phyloP scores from a whole-genome alignment of 2,329 filamentous ascomycete species.

The Nigrospora osmanthi region DNA sequence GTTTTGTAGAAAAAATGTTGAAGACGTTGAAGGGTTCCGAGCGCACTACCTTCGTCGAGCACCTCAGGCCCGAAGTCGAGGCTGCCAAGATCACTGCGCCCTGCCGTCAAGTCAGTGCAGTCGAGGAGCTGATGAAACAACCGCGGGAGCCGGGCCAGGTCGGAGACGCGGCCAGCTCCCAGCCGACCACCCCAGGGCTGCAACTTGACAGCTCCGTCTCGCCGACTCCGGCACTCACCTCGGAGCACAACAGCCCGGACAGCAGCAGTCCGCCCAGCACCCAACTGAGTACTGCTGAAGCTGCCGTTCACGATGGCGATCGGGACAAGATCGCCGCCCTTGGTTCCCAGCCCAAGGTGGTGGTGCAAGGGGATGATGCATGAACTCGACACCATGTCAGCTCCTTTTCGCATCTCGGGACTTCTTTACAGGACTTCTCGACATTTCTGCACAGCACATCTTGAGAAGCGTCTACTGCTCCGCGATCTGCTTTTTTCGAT shows the following conservation, averaged over 20 bases:
- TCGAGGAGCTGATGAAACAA: constrained; percentile 20
- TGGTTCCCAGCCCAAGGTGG: constrained; percentile 4
- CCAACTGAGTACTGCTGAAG: constrained; percentile 34
- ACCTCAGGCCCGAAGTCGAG: constrained; percentile 1
- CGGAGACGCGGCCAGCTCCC: constrained; percentile 8
- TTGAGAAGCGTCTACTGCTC: not conserved
- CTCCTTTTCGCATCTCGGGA: not conserved
- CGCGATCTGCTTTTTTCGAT: not conserved
- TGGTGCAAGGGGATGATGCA: constrained; percentile 7
- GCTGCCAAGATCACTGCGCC: constrained; percentile 2
- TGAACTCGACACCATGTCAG: not conserved
- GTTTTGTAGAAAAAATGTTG: constrained; percentile 66
- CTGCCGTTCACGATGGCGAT: not conserved
- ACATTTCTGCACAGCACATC: not conserved
- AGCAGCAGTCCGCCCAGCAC: constrained; percentile 60
- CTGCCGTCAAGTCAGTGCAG: constrained; percentile 1
- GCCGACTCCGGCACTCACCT: constrained; percentile 60
- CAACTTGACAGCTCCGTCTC: constrained; percentile 43
- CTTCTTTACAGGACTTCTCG: constrained; percentile 19
- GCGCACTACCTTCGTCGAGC: constrained; percentile 38
- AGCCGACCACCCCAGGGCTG: constrained; percentile 27
- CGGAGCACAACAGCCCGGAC: constrained; percentile 61
- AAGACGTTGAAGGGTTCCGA: constrained; percentile 53
- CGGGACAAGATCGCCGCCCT: constrained; percentile 5
- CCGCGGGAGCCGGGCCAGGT: constrained; percentile 3